phyloP scores from a whole-genome alignment of 2,329 filamentous ascomycete species.

The Fusarium tjaetaba region DNA sequence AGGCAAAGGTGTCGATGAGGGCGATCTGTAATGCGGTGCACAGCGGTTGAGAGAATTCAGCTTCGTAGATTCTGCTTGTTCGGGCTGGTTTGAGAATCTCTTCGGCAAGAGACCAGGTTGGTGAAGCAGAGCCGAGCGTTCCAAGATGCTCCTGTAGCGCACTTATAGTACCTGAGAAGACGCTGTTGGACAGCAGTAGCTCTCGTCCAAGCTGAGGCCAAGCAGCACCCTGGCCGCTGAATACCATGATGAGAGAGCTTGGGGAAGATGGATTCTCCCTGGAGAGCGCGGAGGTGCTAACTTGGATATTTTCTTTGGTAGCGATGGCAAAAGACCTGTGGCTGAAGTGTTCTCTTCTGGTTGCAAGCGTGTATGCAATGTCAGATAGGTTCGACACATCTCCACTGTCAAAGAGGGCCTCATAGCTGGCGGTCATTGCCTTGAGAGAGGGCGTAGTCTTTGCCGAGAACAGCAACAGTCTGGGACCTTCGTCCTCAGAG shows the following conservation, averaged over 20 bases:
- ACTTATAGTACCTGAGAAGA: constrained; percentile 5
- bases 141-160: background rate
- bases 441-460: background rate
- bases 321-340: background rate
- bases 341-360: background rate
- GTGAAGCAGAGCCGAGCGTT: background rate
- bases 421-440: background rate
- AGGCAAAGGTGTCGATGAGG: constrained; percentile 52
- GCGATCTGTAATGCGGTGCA: constrained; percentile 58
- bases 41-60: constrained; percentile 49
- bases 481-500: background rate
- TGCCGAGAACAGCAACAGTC: background rate
- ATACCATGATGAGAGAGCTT: background rate
- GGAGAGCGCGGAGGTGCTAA: background rate
- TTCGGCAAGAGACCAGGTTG: background rate
- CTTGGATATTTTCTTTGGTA: background rate
- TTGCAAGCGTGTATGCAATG: background rate
- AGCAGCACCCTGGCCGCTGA: background rate
- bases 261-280: background rate
- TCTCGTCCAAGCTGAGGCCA: constrained; percentile 4
- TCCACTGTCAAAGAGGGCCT: background rate
- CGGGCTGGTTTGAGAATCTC: background rate
- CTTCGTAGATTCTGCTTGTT: background rate
- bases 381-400: background rate
- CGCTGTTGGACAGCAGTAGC: constrained; percentile 6